These are phyloP conservation scores for Wallemia hederae DNA, from an alignment of 1,284 basidiomycete genomes.

Conservation along the genomic window DNA sequence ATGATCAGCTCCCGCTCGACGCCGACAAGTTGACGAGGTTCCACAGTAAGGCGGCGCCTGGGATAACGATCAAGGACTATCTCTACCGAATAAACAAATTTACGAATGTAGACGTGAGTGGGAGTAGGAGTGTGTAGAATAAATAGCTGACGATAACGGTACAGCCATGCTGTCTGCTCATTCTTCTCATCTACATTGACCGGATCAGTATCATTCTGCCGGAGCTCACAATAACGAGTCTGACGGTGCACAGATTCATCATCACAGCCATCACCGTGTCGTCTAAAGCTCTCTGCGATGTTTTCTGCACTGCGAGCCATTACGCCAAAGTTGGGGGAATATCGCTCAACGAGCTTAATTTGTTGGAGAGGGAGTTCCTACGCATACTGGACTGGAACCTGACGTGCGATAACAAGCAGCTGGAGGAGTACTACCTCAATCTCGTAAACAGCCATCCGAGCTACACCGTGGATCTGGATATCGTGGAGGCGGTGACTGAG, in stretches of 20 bases:
- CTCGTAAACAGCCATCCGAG: background rate
- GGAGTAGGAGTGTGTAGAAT: constrained; percentile 2
- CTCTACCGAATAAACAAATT: constrained; percentile 66
- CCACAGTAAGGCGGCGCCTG: constrained; percentile 63
- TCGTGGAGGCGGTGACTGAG: background rate
- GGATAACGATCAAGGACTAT: constrained; percentile 62
- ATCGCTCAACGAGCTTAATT: constrained; percentile 57
- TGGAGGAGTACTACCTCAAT: background rate
- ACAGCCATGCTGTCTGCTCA: constrained; percentile 60
- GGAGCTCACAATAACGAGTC: constrained; percentile 61
- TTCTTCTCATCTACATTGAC: constrained; percentile 78
- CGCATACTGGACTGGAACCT: constrained; percentile 68
- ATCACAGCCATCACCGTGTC: constrained; percentile 64
- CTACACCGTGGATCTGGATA: too few relatives aligned
- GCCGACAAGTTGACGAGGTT: constrained; percentile 61
- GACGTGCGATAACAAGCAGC: constrained; percentile 15
- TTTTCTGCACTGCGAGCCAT: constrained; percentile 67
- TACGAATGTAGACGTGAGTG: constrained; percentile 59
- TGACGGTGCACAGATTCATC: constrained; percentile 83
- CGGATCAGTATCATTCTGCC: constrained; percentile 62
- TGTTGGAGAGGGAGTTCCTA: constrained; percentile 72
- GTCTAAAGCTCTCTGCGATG: constrained; percentile 70
- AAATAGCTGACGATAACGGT: constrained; percentile 2
- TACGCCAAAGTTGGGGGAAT: constrained; percentile 87
- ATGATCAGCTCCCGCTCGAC: constrained; percentile 59